phyloP scores from a whole-genome alignment of 371 early-diverging fungal genomes.

The Lichtheimia hyalospora region DNA sequence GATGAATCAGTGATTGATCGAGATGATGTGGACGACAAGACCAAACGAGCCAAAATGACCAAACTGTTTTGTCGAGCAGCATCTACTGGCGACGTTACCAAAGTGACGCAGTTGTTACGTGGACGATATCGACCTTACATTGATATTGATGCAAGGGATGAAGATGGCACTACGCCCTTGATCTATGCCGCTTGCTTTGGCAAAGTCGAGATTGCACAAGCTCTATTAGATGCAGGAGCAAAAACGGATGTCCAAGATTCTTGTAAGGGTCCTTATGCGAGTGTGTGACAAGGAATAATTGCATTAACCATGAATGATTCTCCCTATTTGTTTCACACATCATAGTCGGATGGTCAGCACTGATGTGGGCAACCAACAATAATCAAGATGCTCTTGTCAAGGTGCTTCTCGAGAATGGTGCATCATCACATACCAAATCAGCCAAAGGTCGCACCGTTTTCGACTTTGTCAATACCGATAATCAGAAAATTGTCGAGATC shows the following conservation, averaged over 20 bases:
- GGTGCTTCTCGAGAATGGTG: conserved; percentile 79
- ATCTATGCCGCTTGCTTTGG: conserved; percentile 93
- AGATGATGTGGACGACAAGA: conserved; percentile 33
- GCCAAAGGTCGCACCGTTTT: conserved; percentile 78
- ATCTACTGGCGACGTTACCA: conserved; percentile 90
- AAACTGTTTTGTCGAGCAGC: conserved; percentile 59
- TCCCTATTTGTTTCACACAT: conserved; percentile 4
- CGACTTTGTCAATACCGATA: conserved; percentile 70
- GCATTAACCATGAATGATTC: conserved; percentile 11
- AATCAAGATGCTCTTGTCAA: conserved; percentile 75
- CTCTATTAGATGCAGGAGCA: conserved; percentile 77
- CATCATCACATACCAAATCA: conserved; percentile 69
- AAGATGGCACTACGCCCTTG: conserved; percentile 82
- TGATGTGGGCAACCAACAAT: conserved; percentile 95
- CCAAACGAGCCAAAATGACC: conserved; percentile 50
- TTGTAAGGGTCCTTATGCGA: conserved; percentile 25
- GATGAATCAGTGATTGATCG: conserved; percentile 12
- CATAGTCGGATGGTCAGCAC: conserved; percentile 91
- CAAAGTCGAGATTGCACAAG: conserved; percentile 63
- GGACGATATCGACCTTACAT: conserved; percentile 48
- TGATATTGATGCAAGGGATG: conserved; percentile 81
- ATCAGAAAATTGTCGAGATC: conserved; percentile 59
- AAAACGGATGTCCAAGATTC: conserved; percentile 76
- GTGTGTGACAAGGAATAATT: conserved; percentile 3
- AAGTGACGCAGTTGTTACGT: conserved; percentile 70